Conservation (phyloP, 176 grass and related monocot genomes). For the Thalia dealbata region DNA sequence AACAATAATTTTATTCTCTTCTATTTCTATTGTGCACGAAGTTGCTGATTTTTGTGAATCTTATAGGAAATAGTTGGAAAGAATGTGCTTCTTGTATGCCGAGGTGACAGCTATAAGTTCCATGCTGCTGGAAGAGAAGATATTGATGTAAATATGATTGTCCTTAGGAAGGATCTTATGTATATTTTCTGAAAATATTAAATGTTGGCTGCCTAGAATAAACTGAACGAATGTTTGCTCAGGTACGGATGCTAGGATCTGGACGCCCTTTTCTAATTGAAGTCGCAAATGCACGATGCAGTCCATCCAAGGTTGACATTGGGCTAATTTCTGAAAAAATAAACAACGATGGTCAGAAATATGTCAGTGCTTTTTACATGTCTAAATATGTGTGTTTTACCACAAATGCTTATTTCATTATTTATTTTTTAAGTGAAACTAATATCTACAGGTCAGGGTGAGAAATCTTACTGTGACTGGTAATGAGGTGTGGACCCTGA, state of each 20-base stretch:
- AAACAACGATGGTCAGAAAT: slow-evolving; percentile 63
- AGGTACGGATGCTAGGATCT: slow-evolving; percentile 97
- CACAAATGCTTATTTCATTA: not conserved
- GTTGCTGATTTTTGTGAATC: not conserved
- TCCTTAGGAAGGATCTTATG: slow-evolving; percentile 10
- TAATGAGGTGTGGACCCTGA: slow-evolving; percentile 75
- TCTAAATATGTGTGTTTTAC: not conserved
- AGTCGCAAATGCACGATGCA: slow-evolving; percentile 51
- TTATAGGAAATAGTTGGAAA: slow-evolving; percentile 82
- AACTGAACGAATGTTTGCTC: slow-evolving; percentile 20
- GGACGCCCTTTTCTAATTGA: slow-evolving; percentile 91
- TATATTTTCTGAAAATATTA: not conserved
- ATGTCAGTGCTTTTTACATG: slow-evolving; percentile 40
- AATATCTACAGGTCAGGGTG: slow-evolving; percentile 45
- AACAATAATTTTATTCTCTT: not conserved
- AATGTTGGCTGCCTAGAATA: slow-evolving; percentile 3
- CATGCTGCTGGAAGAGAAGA: slow-evolving; percentile 97
- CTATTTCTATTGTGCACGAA: not conserved
- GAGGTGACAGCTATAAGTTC: slow-evolving; percentile 77
- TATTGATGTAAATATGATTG: slow-evolving; percentile 65
- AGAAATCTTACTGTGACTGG: slow-evolving; percentile 69
- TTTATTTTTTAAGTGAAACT: not conserved
- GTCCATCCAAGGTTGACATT: slow-evolving; percentile 55
- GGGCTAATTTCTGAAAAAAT: slow-evolving; percentile 67
- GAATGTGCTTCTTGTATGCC: slow-evolving; percentile 40